Conservation (phyloP, 495 filamentous ascomycete species). For the Aspergillus ellipticus region DNA sequence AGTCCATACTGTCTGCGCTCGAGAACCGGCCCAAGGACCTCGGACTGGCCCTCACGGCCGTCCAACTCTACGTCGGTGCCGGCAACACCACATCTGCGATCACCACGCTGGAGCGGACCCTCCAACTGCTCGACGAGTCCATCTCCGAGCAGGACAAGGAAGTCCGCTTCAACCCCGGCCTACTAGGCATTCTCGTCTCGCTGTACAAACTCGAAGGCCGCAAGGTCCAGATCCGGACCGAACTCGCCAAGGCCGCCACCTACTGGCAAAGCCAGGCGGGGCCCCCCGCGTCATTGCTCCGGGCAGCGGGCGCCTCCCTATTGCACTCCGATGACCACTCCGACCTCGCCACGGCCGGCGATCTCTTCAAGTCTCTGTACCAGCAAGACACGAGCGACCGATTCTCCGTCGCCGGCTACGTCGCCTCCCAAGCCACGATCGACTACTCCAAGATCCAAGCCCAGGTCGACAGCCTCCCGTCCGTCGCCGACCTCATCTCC, state of each 20-base stretch:
- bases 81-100: conserved; percentile 77
- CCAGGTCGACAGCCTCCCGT: conserved; percentile 60
- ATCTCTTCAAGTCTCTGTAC: conserved; percentile 69
- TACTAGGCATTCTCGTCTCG: conserved; percentile 77
- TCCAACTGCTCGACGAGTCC: conserved; percentile 67
- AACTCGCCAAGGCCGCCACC: conserved; percentile 74
- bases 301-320: conserved; percentile 73
- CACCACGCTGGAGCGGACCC: conserved; percentile 66
- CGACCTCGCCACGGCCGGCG: conserved; percentile 64
- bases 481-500: conserved; percentile 60
- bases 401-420: conserved; percentile 69
- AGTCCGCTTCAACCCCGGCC: conserved; percentile 78
- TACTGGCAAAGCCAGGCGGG: conserved; percentile 68
- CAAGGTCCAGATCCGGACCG: conserved; percentile 62
- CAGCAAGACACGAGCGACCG: conserved; percentile 59
- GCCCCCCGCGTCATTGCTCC: conserved; percentile 58
- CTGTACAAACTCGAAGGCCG: conserved; percentile 78
- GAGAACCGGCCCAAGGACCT: conserved; percentile 76
- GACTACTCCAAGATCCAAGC: conserved; percentile 57
- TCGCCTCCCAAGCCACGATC: conserved; percentile 74
- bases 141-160: conserved; percentile 58
- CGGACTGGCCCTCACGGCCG: conserved; percentile 75
- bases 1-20: conserved; percentile 67
- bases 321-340: conserved; percentile 65
- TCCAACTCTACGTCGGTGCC: conserved; percentile 75